phyloP scores from a whole-genome alignment of 768 basidiomycete genomes.

The Hysterangium stoloniferum region DNA sequence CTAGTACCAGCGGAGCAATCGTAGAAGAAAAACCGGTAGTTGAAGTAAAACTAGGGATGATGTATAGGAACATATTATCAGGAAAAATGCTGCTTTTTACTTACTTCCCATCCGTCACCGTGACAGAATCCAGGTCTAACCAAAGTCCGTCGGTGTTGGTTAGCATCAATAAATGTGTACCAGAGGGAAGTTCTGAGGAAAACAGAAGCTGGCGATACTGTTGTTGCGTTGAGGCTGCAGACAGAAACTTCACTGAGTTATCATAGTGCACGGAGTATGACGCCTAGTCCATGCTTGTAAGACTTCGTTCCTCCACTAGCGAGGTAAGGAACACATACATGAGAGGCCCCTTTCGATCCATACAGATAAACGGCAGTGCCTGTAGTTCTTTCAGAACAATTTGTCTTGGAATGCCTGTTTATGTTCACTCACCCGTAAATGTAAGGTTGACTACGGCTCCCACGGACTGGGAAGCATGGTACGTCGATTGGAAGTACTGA shows the following conservation, averaged over 20 bases:
- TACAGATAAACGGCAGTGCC: not conserved
- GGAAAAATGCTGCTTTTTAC: no score
- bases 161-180: not conserved
- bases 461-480: not conserved
- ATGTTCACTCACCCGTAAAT: constrained; percentile 1
- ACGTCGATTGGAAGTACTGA: not conserved
- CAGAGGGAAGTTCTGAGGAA: not conserved
- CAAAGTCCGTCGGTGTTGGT: not conserved
- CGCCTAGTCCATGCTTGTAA: no score
- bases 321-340: no score
- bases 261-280: not conserved
- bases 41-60: no score
- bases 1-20: no score
- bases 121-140: not conserved
- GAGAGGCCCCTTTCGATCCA: not conserved
- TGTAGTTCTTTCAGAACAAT: not conserved
- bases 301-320: no score
- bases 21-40: no score
- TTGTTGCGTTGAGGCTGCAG: not conserved
- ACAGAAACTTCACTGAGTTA: not conserved
- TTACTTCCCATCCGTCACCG: not conserved
- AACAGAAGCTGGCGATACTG: constrained; percentile 2
- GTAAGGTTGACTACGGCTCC: constrained; percentile 1
- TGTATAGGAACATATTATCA: no score
- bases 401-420: not conserved